These are phyloP conservation scores for Psidium guajava DNA, from an alignment of 345 rosid genomes.

Conservation along the genomic window DNA sequence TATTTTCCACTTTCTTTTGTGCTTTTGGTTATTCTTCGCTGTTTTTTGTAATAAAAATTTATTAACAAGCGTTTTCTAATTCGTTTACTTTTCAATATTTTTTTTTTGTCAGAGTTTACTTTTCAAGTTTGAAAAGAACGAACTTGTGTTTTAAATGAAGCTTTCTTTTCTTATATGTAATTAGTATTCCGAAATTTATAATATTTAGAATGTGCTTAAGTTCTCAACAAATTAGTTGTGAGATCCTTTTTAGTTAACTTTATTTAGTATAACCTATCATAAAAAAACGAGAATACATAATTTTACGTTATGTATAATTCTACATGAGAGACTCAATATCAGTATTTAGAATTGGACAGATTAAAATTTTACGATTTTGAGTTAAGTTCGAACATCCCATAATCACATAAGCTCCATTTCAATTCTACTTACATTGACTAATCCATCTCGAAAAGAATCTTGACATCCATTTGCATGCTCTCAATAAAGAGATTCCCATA, in stretches of 20 bases:
- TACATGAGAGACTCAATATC: neutral
- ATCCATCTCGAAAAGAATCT: neutral
- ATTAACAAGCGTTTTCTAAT: neutral
- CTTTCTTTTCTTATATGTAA: neutral
- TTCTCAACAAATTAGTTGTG: neutral
- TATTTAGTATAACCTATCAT: neutral
- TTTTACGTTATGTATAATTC: neutral
- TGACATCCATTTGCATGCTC: neutral
- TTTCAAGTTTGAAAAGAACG: too few species aligned
- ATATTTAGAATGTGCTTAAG: neutral
- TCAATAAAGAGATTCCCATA: neutral
- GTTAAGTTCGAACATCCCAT: neutral
- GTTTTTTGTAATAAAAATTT: neutral
- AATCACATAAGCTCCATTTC: neutral
- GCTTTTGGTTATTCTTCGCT: neutral
- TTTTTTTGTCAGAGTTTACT: too few species aligned
- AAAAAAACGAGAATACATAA: neutral
- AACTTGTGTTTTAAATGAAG: too few species aligned
- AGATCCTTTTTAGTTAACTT: neutral
- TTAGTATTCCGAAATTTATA: neutral
- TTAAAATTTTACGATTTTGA: neutral
- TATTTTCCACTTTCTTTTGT: neutral
- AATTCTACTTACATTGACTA: neutral
- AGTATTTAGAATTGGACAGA: neutral
- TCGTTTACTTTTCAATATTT: too few species aligned